Evolutionary conservation across 2,329 filamentous ascomycete genomes (phyloP).

Genomic region (Macroventuria anomochaeta): DNA sequence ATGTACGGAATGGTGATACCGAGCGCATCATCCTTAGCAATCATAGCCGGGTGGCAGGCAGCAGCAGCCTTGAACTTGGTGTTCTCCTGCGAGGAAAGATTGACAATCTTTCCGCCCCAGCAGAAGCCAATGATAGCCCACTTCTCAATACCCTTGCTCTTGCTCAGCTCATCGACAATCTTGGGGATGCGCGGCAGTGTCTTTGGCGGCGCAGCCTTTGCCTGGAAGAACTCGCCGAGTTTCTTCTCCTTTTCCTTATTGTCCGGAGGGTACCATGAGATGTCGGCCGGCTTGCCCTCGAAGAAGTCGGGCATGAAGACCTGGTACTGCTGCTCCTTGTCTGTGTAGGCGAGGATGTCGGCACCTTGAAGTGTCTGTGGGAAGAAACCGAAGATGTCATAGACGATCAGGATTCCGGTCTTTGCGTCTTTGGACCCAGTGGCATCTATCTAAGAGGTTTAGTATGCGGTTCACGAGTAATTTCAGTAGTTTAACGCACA

Average conservation of each 20-base stretch:
- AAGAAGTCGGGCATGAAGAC: slow-evolving; percentile 95
- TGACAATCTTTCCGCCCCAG: slow-evolving; percentile 65
- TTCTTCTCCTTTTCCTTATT: slow-evolving; percentile 66
- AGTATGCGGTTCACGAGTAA: neutral
- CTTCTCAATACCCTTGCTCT: slow-evolving; percentile 56
- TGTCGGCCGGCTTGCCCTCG: slow-evolving; percentile 72
- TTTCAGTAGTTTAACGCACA: slow-evolving; percentile 55
- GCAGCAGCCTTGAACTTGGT: slow-evolving; percentile 65
- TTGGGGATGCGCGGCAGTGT: slow-evolving; percentile 62
- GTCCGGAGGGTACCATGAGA: slow-evolving; percentile 66
- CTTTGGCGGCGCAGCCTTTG: slow-evolving; percentile 63
- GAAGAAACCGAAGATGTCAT: slow-evolving; percentile 70
- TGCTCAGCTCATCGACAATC: slow-evolving; percentile 61
- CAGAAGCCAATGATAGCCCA: slow-evolving; percentile 69
- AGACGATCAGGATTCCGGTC: slow-evolving; percentile 64
- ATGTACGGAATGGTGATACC: slow-evolving; percentile 63
- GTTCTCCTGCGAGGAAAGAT: slow-evolving; percentile 58
- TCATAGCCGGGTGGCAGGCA: slow-evolving; percentile 66
- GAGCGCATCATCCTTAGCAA: slow-evolving; percentile 64
- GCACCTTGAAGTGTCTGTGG: slow-evolving; percentile 68
- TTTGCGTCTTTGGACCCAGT: slow-evolving; percentile 64
- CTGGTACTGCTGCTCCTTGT: slow-evolving; percentile 76
- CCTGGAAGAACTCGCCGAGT: slow-evolving; percentile 65
- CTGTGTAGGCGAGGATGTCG: slow-evolving; percentile 65
- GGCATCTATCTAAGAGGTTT: slow-evolving; percentile 51